Base-by-base conservation (phyloP, 2,329 filamentous ascomycete genomes). In the Fusarium sp. region DNA sequence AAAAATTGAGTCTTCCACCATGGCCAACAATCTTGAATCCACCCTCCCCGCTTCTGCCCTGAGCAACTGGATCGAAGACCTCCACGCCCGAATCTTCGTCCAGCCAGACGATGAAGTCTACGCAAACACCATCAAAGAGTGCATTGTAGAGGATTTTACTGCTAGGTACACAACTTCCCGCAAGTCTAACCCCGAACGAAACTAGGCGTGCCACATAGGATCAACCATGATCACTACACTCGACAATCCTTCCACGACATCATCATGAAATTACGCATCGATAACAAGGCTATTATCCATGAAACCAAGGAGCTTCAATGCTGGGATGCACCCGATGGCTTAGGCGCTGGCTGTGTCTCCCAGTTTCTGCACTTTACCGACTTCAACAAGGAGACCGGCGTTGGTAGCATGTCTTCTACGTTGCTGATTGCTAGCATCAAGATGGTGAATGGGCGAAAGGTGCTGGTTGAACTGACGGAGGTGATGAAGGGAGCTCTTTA, bases 161-260 rank as follows among this genome's bases (percentile, higher is more conserved):
- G 47, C 47, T 0, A 50, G 47, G 47, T 14, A 9, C 7, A 39
- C 16, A 9, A 9, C 7, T 30, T 9, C 28, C 28, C 28, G 9
- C 33, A 35, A 35, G 8, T 35, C 28, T 30, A 7, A 18, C 33
- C 33, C 33, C 16, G 16, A 18, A 8, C 9, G 4, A 24, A 48
- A 31, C 6, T 50, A 33, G 24, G 10, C 4, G 4, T 10, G 6
- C 0, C 0, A 10, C 16, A 3, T 24, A 33, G 47, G 3, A 51
- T 51, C 30, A 51, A 51, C n/a, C 30, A 51, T 26, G 30, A 26
- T 26, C 47, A 35, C 5, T 51, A 3, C 2, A 33, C 30, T 2
- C 30, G 30, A 12, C n/a, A 51, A 20, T 4, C n/a, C 15, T 51
- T 35, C 16, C 18, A 10, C 3, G n/a, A 51, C 11, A 15, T 11